Evolutionary conservation across 2,329 filamentous ascomycete genomes (phyloP), one percentile per base, ranked within the genome.

Genomic region (Hirsutella thompsonii): DNA sequence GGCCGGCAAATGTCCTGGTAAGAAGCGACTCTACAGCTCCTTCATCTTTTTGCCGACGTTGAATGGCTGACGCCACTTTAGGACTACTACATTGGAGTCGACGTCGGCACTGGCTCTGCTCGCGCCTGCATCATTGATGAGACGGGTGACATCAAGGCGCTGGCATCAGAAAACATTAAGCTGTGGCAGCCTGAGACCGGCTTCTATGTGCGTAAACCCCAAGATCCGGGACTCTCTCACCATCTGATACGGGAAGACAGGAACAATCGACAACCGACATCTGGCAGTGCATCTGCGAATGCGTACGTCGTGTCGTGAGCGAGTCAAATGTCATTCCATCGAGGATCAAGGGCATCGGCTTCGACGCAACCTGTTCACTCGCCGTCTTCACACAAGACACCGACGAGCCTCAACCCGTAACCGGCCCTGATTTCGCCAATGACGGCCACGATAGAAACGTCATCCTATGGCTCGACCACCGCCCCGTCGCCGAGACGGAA

Each of bases 241-340:
- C 6, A 34, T 8, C n/a, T 34, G 32, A 32, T n/a, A 3, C 10
- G 20, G 8, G 20, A 20, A 4, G 33, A 16, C 44, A 69, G 88
- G 92, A 98, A 69, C 92, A 98, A 90, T 96, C 90, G 14, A 96
- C 92, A 0, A 85, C 80, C 39, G 86, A 98, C 61, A 98, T 98
- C 56, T 98, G 92, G 92, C 74, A 79, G 48, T 90, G 87, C 63
- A 94, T 98, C 58, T 94, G 89, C 67, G 74, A 78, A 45, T 92
- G 87, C 34, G 87, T 95, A 30, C 82, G 88, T 54, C 75, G 80
- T 40, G 87, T 89, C 36, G 74, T 96, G 53, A 74, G 73, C 55
- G 82, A 94, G 60, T 83, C 90, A 50, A 81, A 80, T 51, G 80
- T 94, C 50, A 79, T 90, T 53, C 74, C 81, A 4, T 68, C 67